Conservation (phyloP, 73 alveolate genomes). For the Paramecium sonneborni region DNA sequence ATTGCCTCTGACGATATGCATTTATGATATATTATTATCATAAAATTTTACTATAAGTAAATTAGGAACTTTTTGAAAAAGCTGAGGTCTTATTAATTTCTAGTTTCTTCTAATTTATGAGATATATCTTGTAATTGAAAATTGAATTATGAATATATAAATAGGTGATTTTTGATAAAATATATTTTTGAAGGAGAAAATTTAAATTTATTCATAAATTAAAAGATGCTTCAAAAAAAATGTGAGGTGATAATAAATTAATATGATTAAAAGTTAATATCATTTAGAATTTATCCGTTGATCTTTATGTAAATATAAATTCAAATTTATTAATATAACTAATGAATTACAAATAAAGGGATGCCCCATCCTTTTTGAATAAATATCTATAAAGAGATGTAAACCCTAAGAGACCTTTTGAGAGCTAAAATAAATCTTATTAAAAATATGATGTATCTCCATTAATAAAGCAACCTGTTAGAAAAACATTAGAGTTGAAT, state of each 20-base stretch:
- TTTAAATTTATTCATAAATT: too few species aligned
- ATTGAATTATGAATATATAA: too few species aligned
- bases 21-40: neutral
- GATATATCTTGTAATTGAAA: too few species aligned
- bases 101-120: neutral
- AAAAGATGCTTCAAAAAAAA: too few species aligned
- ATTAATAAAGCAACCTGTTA: neutral
- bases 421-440: slow-evolving; percentile 14
- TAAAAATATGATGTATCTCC: slow-evolving; percentile 36
- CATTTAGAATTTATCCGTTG: neutral
- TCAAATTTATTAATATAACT: neutral
- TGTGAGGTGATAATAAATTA: too few species aligned
- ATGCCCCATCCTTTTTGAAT: slow-evolving; percentile 26
- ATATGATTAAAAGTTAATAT: too few species aligned
- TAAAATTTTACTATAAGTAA: neutral
- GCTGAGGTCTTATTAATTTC: neutral
- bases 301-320: neutral
- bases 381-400: neutral
- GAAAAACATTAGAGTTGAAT: slow-evolving; percentile 4
- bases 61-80: neutral
- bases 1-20: neutral
- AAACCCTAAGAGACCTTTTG: neutral
- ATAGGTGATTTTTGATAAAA: too few species aligned
- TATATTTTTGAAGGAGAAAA: too few species aligned
- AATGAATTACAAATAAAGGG: neutral